phyloP scores from a whole-genome alignment of 257 asterid species.

The Nicotiana benthamiana region DNA sequence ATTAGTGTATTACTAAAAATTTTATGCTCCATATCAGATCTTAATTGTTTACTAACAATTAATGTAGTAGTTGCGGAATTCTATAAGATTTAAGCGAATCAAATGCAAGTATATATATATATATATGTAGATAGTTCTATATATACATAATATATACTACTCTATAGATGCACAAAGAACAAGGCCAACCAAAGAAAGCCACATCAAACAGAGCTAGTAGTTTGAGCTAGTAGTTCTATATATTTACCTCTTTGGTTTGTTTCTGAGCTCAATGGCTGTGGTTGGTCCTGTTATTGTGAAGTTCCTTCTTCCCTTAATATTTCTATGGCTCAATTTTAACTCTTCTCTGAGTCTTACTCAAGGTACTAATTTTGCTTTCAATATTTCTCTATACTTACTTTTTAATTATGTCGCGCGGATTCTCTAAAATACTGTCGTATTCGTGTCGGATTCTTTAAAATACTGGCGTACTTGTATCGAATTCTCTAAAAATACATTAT shows the following conservation, averaged over 20 bases:
- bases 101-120: neutral
- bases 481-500: too few relatives aligned
- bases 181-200: neutral
- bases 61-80: neutral
- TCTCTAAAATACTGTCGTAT: too few relatives aligned
- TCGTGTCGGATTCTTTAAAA: too few relatives aligned
- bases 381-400: neutral
- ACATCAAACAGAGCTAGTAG: neutral
- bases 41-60: neutral
- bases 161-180: neutral
- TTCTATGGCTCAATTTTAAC: neutral
- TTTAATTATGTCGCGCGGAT: too few relatives aligned
- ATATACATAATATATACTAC: neutral
- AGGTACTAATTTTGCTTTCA: neutral
- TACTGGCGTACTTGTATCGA: too few relatives aligned
- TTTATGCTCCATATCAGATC: too few relatives aligned
- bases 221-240: neutral
- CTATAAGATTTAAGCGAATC: neutral
- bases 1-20: too few relatives aligned
- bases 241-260: neutral
- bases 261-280: neutral
- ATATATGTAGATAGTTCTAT: neutral
- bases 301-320: neutral
- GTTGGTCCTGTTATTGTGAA: neutral
- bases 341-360: neutral